Base-by-base conservation (phyloP, 179 eudicot genomes). In the Gypsophila paniculata region DNA sequence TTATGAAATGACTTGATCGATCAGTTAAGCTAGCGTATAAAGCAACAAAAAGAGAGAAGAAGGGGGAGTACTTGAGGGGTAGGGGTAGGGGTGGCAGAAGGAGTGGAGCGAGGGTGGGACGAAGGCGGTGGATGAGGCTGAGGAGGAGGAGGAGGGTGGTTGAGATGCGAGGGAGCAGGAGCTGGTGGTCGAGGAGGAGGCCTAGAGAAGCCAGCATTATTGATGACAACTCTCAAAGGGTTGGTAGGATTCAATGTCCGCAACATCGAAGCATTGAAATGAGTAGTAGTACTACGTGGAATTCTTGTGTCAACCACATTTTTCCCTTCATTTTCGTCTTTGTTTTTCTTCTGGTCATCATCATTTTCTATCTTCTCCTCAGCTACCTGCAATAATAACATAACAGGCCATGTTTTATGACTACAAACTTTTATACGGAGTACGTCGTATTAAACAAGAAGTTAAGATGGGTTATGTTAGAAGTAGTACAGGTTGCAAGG, bases 181-280 rank as follows among this genome's bases (percentile, higher is more conserved):
- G 82, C 55, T 21, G 84, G 82, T 2, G 82, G 61, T 34, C 76
- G 26, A 26, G 68, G 38, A 19, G 76, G 58, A 36, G 54, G 5
- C 17, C 72, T 29, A 83, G 78, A 32, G 65, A 80, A 77, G 23
- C 76, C 82, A 25, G 72, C 76, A 68, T 58, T 55, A n/a, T 87
- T 81, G 54, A 89, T 75, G 53, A 86, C 87, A 71, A 91, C 84
- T 71, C 97, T 80, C 3, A 91, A 76, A 70, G 97, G 97, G 72
- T 91, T 91, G 13, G 93, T 84, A 36, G 86, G 85, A 74, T 88
- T 88, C 79, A 91, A 79, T 60, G 87, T 83, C 53, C 91, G 85
- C 77, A 88, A 74, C 78, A 86, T 88, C 25, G 93, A 88, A 81
- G 86, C 78, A 48, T 81, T 86, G 73, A 76, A 77, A 68, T 77